These are phyloP conservation scores for Cutaneotrichosporon cyanovorans DNA, from an alignment of 1,284 basidiomycete species.

Conservation along the genomic window DNA sequence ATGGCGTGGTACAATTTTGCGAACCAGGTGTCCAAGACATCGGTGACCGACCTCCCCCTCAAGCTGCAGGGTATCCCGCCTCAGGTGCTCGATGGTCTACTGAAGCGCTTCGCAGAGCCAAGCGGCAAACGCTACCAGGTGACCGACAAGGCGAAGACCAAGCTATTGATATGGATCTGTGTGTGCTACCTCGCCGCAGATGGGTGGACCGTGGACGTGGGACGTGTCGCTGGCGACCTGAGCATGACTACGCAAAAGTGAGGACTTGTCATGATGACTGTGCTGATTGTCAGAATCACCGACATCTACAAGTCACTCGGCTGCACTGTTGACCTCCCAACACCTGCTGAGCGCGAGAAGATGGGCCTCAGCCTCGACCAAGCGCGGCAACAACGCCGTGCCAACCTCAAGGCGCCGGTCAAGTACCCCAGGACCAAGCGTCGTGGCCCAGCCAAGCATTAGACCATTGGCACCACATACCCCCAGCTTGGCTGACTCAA, in stretches of 20 bases:
- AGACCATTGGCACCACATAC: neutral
- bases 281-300: constrained; percentile 27
- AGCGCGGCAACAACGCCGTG: constrained; percentile 56
- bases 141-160: constrained; percentile 63
- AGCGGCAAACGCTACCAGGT: constrained; percentile 54
- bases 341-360: constrained; percentile 57
- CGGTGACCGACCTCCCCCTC: constrained; percentile 46
- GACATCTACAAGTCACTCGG: constrained; percentile 51
- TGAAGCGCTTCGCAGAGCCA: constrained; percentile 71
- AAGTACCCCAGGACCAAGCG: constrained; percentile 61
- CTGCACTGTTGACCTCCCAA: constrained; percentile 60
- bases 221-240: constrained; percentile 63
- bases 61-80: constrained; percentile 57
- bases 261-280: too few relatives aligned
- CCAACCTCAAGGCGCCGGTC: constrained; percentile 64
- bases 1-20: constrained; percentile 57
- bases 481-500: too few relatives aligned
- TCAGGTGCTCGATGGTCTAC: constrained; percentile 62
- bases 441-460: constrained; percentile 41
- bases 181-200: constrained; percentile 71
- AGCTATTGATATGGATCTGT: constrained; percentile 68
- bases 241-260: constrained; percentile 58
- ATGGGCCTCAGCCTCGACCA: constrained; percentile 56
- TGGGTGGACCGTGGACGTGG: constrained; percentile 62
- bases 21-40: constrained; percentile 18